Percentiles rank a stretch among this genome's conserved stretches.
These are phyloP conservation scores for Quillaja saponaria DNA, from an alignment of 306 rosid genomes.

Conservation along the genomic window DNA sequence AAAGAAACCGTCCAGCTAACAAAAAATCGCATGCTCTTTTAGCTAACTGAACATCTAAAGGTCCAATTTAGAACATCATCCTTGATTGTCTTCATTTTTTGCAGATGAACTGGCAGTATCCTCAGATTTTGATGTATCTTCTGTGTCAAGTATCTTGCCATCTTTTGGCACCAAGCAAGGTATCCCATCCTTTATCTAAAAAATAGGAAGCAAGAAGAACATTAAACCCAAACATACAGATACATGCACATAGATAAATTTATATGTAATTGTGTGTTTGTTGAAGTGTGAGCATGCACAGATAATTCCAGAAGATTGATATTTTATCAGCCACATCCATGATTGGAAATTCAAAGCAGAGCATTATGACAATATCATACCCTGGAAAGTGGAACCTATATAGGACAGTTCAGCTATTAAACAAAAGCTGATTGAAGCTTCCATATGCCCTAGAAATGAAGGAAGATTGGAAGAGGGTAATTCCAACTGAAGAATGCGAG, in stretches of 20 bases:
- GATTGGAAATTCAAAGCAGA: neutral
- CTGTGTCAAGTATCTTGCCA: slow-evolving; percentile 67
- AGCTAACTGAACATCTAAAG: slow-evolving; percentile 4
- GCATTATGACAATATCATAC: neutral
- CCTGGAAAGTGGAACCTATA: slow-evolving; percentile 1
- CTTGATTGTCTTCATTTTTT: slow-evolving; percentile 25
- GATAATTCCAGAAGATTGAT: neutral
- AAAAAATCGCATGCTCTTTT: neutral
- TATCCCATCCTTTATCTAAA: slow-evolving; percentile 71
- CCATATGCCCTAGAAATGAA: too few relatives aligned
- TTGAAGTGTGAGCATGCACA: neutral
- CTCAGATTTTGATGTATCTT: slow-evolving; percentile 42
- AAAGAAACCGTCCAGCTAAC: too few relatives aligned
- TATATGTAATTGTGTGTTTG: neutral
- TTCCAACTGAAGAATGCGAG: slow-evolving; percentile 1
- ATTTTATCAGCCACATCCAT: too few relatives aligned
- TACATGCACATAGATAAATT: slow-evolving; percentile 4
- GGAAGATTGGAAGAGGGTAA: slow-evolving; percentile 4
- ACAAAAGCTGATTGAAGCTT: neutral
- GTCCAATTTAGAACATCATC: slow-evolving; percentile 28
- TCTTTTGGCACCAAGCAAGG: slow-evolving; percentile 82
- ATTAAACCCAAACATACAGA: slow-evolving; percentile 23
- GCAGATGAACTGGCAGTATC: slow-evolving; percentile 31
- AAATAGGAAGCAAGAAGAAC: slow-evolving; percentile 6
- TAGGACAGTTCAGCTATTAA: slow-evolving; percentile 1